phyloP scores from a whole-genome alignment of 106 monocot genomes.

The Apostasia ramifera region DNA sequence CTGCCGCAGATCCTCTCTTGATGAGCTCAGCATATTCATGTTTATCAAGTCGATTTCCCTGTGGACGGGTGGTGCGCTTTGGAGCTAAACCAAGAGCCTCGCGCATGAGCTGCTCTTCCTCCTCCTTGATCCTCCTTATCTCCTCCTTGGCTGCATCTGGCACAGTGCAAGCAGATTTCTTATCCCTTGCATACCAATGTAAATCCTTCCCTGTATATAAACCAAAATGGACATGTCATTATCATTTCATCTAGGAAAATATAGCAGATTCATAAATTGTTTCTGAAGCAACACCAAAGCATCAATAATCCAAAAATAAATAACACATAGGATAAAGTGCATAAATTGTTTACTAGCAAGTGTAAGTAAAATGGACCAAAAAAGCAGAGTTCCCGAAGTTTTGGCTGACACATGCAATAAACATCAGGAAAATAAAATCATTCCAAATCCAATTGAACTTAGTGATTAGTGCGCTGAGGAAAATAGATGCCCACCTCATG shows the following conservation, averaged over 20 bases:
- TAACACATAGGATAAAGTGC: background rate
- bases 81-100: conserved; percentile 98
- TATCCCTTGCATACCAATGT: conserved; percentile 79
- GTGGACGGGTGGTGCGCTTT: conserved; percentile 51
- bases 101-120: conserved; percentile 95
- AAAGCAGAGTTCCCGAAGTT: too few species aligned
- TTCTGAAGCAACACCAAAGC: too few species aligned
- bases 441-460: too few species aligned
- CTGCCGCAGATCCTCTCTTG: conserved; percentile 89
- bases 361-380: too few species aligned
- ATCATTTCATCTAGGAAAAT: background rate
- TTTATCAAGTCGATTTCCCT: conserved; percentile 82
- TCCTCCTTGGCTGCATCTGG: conserved; percentile 71
- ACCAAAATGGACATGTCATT: background rate
- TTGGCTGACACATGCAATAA: too few species aligned
- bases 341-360: too few species aligned
- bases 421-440: too few species aligned
- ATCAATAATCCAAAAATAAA: background rate
- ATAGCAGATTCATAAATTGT: background rate
- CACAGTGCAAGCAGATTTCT: conserved; percentile 37
- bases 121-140: conserved; percentile 87
- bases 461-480: too few species aligned
- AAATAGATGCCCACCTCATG: too few species aligned
- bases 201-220: conserved; percentile 73
- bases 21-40: conserved; percentile 90